Conservation (phyloP, 306 rosid species). For the Pyrus pyrifolia region DNA sequence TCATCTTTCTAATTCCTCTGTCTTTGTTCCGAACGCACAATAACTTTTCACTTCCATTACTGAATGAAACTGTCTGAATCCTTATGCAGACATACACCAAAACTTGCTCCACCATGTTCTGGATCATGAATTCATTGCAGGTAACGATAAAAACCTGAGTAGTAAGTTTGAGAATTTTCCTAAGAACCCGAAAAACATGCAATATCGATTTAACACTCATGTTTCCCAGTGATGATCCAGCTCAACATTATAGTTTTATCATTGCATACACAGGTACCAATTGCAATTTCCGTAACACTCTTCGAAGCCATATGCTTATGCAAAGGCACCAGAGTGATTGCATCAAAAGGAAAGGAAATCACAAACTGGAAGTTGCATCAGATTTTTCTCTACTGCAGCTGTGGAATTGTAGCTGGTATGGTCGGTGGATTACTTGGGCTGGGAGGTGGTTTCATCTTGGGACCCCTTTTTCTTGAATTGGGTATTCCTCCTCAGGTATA, state of each 20-base stretch:
- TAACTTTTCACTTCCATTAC: background rate
- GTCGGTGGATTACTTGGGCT: constrained; percentile 78
- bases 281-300: constrained; percentile 57
- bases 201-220: background rate
- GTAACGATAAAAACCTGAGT: constrained; percentile 22
- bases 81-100: constrained; percentile 57
- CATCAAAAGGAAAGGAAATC: constrained; percentile 71
- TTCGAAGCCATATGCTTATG: constrained; percentile 58
- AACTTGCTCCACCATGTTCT: constrained; percentile 62
- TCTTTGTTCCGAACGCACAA: background rate
- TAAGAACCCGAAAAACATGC: background rate
- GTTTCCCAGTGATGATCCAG: background rate
- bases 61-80: constrained; percentile 9
- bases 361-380: constrained; percentile 66
- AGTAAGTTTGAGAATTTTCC: background rate
- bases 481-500: constrained; percentile 83
- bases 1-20: constrained; percentile 1
- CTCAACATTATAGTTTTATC: constrained; percentile 5
- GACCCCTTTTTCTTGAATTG: constrained; percentile 74
- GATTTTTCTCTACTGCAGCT: constrained; percentile 44
- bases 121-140: constrained; percentile 74
- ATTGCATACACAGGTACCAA: constrained; percentile 44
- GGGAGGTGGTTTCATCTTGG: constrained; percentile 79
- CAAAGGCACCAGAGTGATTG: constrained; percentile 66
- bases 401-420: constrained; percentile 71